Base-by-base conservation (phyloP, 2,329 filamentous ascomycete species). In the Ophiostoma novo-ulmi region DNA sequence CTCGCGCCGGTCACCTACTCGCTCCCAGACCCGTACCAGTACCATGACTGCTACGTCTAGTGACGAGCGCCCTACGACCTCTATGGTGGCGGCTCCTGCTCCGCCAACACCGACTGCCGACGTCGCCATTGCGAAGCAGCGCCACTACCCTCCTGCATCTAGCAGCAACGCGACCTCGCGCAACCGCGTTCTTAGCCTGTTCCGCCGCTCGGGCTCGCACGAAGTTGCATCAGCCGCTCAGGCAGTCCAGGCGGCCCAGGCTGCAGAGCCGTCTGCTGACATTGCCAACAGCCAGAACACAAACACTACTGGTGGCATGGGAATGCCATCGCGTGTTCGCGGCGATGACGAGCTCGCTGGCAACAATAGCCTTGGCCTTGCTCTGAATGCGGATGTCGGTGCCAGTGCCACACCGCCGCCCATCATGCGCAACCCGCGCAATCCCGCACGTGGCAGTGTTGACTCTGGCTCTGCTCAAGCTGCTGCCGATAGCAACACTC, bases 401-500 rank as follows among this genome's bases (percentile, higher is more conserved):
- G 76, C 79, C 1, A 82, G 85, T 39, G 83, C 84, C 0, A 88
- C 85, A 8, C 85, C 85, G 3, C 85, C 85, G 5, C 85, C 85
- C 1, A 88, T 88, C 68, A 77, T 83, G 79, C 80, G 85, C 20
- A 84, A 82, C 68, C 78, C 74, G 1, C 70, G 75, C 72, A 72
- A 52, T 39, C 44, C 58, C 14, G 66, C 39, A 22, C 63, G 69
- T 5, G 71, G 73, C 36, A 76, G 68, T 69, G 73, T 74, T 1
- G 72, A 73, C 6, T 8, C 61, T 0, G 31, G 35, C 4, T 39
- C 63, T 36, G 63, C 63, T 14, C 63, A 65, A 20, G 63, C 36
- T 14, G 17, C 63, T n/a, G 11, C 20, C 22, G 36, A 22, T 10
- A 17, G 13, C 11, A 63, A 17, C 20, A 11, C 17, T 38, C 38